phyloP scores from a whole-genome alignment of 176 grass and related monocot species.

The Musa beccarii region DNA sequence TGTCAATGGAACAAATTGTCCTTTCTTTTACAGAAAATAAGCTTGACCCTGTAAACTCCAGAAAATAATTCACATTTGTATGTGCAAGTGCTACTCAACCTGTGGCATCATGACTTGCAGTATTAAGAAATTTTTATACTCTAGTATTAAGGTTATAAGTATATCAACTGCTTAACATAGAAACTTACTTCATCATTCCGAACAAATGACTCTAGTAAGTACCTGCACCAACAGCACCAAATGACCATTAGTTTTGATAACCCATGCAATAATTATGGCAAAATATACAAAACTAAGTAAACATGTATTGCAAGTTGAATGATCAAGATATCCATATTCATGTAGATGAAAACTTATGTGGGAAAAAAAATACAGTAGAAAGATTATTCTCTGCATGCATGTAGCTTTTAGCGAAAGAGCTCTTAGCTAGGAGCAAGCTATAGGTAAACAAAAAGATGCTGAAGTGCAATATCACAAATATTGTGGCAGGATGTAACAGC shows the following conservation, averaged over 20 bases:
- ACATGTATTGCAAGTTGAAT: background rate
- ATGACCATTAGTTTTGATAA: slow-evolving; percentile 10
- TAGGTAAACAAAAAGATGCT: too few species aligned
- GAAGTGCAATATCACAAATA: too few species aligned
- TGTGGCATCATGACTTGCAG: too few species aligned
- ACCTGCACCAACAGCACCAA: slow-evolving; percentile 25
- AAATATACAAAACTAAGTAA: slow-evolving; percentile 6
- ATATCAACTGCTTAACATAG: too few species aligned
- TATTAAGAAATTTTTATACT: too few species aligned
- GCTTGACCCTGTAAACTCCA: background rate
- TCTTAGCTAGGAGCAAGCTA: too few species aligned
- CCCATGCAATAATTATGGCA: background rate
- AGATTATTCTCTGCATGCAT: background rate
- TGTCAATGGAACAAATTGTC: too few species aligned
- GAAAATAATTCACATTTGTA: background rate
- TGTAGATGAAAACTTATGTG: background rate
- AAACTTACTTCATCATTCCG: slow-evolving; percentile 34
- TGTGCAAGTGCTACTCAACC: too few species aligned
- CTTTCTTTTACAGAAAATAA: background rate
- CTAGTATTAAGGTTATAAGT: too few species aligned
- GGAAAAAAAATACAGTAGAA: background rate
- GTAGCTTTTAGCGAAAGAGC: too few species aligned
- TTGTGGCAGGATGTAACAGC: too few species aligned
- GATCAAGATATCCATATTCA: background rate
- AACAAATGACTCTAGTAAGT: slow-evolving; percentile 22